These are phyloP conservation scores for Trichomonascaceae sp. DNA, from an alignment of 1,139 yeast genomes.

Conservation along the genomic window DNA sequence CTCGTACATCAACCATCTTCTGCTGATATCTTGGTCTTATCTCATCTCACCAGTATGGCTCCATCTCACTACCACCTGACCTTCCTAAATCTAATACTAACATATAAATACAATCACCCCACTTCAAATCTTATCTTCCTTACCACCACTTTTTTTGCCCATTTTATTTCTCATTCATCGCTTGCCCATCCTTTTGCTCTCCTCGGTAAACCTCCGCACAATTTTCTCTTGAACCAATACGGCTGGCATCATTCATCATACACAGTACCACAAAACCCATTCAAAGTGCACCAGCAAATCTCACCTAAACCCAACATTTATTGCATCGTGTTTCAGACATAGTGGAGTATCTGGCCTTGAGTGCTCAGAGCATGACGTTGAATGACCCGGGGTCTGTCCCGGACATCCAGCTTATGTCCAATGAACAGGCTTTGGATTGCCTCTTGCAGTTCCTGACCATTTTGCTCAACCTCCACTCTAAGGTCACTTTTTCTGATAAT, in stretches of 20 bases:
- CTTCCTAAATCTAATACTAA: background rate
- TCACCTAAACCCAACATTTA: background rate
- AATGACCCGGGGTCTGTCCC: constrained; percentile 13
- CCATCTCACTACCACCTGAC: background rate
- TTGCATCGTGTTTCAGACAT: background rate
- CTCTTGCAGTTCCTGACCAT: constrained; percentile 20
- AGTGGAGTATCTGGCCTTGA: background rate
- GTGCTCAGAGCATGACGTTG: constrained; percentile 1
- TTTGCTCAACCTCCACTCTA: constrained; percentile 18
- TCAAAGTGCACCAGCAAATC: background rate
- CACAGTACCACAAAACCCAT: background rate
- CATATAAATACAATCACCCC: background rate
- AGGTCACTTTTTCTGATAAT: background rate
- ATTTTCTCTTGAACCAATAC: background rate
- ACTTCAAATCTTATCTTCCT: background rate
- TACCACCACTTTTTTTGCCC: background rate
- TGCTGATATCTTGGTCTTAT: too few relatives aligned
- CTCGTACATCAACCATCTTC: too few relatives aligned
- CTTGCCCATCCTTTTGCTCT: background rate
- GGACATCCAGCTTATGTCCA: constrained; percentile 15
- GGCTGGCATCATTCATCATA: background rate
- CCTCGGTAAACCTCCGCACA: background rate
- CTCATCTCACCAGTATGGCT: too few relatives aligned
- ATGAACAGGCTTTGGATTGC: constrained; percentile 23
- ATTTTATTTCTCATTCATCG: too few relatives aligned